phyloP scores from a whole-genome alignment of 495 filamentous ascomycete genomes.

The Penicillium simplicissimum region DNA sequence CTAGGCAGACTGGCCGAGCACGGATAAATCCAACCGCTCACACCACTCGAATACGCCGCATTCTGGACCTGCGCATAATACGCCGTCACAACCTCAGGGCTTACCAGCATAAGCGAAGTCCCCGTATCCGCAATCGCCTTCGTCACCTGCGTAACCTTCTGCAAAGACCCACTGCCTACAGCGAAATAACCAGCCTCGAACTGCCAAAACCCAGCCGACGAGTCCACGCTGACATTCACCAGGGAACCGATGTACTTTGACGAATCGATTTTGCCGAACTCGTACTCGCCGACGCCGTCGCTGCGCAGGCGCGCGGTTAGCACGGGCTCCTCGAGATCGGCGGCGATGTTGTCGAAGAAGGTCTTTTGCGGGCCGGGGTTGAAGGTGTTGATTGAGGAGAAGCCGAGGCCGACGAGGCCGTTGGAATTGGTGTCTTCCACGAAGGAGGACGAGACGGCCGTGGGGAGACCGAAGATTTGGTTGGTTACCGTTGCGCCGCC shows the following conservation, averaged over 20 bases:
- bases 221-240: constrained; percentile 63
- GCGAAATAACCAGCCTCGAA: constrained; percentile 60
- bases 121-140: constrained; percentile 70
- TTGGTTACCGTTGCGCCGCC: constrained; percentile 66
- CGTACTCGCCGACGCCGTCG: constrained; percentile 65
- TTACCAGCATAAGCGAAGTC: constrained; percentile 70
- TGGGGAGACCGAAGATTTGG: constrained; percentile 74
- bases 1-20: constrained; percentile 64
- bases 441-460: constrained; percentile 62
- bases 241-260: constrained; percentile 65
- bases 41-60: constrained; percentile 46
- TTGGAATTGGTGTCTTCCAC: constrained; percentile 59
- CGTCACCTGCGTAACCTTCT: constrained; percentile 31
- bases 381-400: constrained; percentile 73
- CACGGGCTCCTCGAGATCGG: constrained; percentile 62
- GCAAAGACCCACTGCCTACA: constrained; percentile 47
- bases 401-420: constrained; percentile 79
- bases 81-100: constrained; percentile 54
- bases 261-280: constrained; percentile 72
- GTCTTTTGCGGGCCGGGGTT: constrained; percentile 67
- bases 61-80: constrained; percentile 66
- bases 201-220: constrained; percentile 72
- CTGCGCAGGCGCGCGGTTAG: constrained; percentile 70
- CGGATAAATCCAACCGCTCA: constrained; percentile 66
- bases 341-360: constrained; percentile 77